Base-by-base conservation (phyloP, 106 monocot genomes). In the Cymbidium sinense region DNA sequence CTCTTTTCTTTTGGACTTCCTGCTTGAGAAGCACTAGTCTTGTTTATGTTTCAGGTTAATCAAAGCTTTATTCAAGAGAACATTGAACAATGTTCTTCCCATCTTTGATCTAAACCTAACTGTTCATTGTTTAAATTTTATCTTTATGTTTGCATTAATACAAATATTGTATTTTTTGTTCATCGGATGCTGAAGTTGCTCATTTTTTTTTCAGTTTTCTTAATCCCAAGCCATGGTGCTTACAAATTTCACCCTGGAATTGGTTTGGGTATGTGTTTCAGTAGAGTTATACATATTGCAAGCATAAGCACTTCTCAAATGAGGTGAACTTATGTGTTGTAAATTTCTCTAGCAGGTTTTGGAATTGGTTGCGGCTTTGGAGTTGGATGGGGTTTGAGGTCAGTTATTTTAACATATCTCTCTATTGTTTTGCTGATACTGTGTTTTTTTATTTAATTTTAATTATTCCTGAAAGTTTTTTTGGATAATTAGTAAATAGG, bases 351-450 rank as follows among this genome's bases (percentile, higher is more conserved):
- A 75, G 30, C 82, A 92, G 91, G 91, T 47, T 95, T 91, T 78
- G 91, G 95, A 27, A 47, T 86, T 64, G 89, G 95, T 19, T 92
- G 91, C 55, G 91, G 95, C 30, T 95, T 92, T 80, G 95, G 91
- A 81, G 79, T 91, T 62, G 95, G 91, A 72, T 92, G 91, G 91
- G 95, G 95, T 0, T 95, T 95, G 91, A 85, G 95, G 95, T 88
- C 23, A 35, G 79, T 79, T 12, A 31, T 34, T 78, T 54, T 7
- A 43, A 5, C 71, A 21, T 39, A 17, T 47, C 6, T 36, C 37
- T 36, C 71, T n/a, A 8, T 62, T 74, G 20, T 54, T 31, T 27
- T 52, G 19, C 43, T 27, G 27, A 28, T 71, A 43, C 1, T 15
- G 61, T 39, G 19, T 64, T n/a, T 7, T 28, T 34, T 70, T 19